Percentiles rank a stretch among this genome's conserved stretches.
phyloP scores from a whole-genome alignment of 768 basidiomycete genomes.

The Lyophyllum shimeji region DNA sequence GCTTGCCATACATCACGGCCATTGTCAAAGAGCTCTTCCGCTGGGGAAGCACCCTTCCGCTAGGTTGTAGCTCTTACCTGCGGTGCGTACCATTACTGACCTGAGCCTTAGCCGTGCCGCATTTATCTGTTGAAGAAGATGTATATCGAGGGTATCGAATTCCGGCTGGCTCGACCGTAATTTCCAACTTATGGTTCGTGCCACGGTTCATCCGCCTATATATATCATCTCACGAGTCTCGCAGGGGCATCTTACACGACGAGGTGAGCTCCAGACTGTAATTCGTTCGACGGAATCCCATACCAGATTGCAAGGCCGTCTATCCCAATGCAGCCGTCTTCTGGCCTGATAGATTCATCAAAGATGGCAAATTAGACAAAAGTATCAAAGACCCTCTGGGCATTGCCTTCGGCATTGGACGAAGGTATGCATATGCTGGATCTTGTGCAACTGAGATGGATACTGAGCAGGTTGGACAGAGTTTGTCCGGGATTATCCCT shows the following conservation, averaged over 20 bases:
- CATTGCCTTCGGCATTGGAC: background rate
- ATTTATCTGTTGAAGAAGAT: constrained; percentile 7
- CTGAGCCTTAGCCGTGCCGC: background rate
- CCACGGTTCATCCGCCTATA: background rate
- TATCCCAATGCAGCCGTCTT: constrained; percentile 4
- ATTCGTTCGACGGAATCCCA: no score
- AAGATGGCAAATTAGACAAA: background rate
- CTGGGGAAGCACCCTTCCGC: constrained; percentile 14
- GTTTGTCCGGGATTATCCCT: background rate
- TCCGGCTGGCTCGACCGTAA: constrained; percentile 1
- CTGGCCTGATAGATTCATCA: background rate
- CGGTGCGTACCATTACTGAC: constrained; percentile 13
- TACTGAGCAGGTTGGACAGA: background rate
- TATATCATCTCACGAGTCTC: background rate
- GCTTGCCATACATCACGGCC: constrained; percentile 11
- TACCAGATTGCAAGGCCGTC: no score
- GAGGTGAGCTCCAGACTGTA: background rate
- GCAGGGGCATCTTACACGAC: background rate
- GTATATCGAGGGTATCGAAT: constrained; percentile 17
- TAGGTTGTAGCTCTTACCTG: background rate
- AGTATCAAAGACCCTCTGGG: background rate
- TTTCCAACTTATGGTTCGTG: constrained; percentile 4
- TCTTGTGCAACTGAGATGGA: background rate
- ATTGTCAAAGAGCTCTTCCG: constrained; percentile 13
- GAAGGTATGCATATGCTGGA: background rate